Base-by-base conservation (phyloP, 1,284 basidiomycete species). In the Ganoderma lingzhi region DNA sequence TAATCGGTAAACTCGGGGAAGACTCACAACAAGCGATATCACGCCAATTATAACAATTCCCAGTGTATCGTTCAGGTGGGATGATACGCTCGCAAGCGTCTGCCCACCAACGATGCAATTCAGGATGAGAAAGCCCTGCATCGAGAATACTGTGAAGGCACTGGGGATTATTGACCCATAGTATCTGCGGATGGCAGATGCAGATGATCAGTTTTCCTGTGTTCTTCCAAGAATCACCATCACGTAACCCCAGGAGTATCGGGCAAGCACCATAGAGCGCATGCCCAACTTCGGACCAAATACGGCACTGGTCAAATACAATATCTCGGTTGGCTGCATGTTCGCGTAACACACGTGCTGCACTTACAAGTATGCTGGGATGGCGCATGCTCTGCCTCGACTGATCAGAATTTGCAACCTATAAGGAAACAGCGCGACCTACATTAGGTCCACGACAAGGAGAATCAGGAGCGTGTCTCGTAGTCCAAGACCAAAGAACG, bases 1-100 rank as follows among this genome's bases (percentile, higher is more conserved):
- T 35, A 8, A 8, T 35, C 35, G 35, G 35, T 35, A 8, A 35
- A 35, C 35, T 35, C 35, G 35, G 35, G 35, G 35, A 35, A 35
- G 41, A 69, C 77, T 35, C 64, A 79, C 87, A 42, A 86, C 82
- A 41, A 96, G 82, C 0, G 91, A 89, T 48, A 96, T 86, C 35
- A 93, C 71, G 4, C 88, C 84, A 32, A 96, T 91, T 65, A 96
- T 91, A 23, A 94, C 90, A 67, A 96, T 96, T 0, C 95, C 95
- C 2, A 93, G 69, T 0, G 87, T 87, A 61, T 84, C 86, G 70
- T 86, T 76, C 10, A 89, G 75, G 68, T 82, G 82, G 44, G 79
- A 78, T 58, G 87, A 91, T 3, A 91, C 88, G 60, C 90, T 87
- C 3, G 89, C 86, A 44, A 95, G 81, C 0, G 89, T 88, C 77